phyloP scores from a whole-genome alignment of 257 asterid species.

The Paulownia fortunei region DNA sequence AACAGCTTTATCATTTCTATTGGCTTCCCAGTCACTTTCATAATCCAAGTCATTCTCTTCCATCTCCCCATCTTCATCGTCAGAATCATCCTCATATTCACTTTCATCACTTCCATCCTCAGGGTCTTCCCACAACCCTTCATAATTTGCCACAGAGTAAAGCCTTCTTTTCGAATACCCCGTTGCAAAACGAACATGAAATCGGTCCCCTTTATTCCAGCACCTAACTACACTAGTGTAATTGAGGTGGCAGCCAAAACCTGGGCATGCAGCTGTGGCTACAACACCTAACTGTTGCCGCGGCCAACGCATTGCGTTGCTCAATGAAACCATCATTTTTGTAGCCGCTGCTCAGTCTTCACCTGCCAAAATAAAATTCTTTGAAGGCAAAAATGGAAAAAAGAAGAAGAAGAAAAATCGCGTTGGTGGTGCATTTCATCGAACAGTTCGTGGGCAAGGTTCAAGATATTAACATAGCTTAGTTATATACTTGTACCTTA shows the following conservation, averaged over 20 bases:
- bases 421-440: constrained; percentile 33
- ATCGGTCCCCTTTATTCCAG: constrained; percentile 4
- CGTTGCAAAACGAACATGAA: constrained; percentile 1
- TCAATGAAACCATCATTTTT: constrained; percentile 45
- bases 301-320: constrained; percentile 30
- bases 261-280: constrained; percentile 33
- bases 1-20: constrained; percentile 31
- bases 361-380: constrained; percentile 12
- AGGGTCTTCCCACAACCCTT: constrained; percentile 74
- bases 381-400: not conserved
- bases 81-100: constrained; percentile 56
- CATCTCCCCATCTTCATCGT: constrained; percentile 47
- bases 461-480: not conserved
- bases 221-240: constrained; percentile 15
- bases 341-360: constrained; percentile 5
- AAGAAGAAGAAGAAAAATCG: not conserved
- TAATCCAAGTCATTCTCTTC: constrained; percentile 70
- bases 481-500: not conserved
- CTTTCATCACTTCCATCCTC: constrained; percentile 73
- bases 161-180: constrained; percentile 29
- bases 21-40: constrained; percentile 77
- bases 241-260: constrained; percentile 24
- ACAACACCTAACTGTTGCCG: constrained; percentile 27
- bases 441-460: constrained; percentile 38
- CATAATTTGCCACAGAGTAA: constrained; percentile 30